phyloP scores from a whole-genome alignment of 345 rosid species.

The Erucastrum elatum region DNA sequence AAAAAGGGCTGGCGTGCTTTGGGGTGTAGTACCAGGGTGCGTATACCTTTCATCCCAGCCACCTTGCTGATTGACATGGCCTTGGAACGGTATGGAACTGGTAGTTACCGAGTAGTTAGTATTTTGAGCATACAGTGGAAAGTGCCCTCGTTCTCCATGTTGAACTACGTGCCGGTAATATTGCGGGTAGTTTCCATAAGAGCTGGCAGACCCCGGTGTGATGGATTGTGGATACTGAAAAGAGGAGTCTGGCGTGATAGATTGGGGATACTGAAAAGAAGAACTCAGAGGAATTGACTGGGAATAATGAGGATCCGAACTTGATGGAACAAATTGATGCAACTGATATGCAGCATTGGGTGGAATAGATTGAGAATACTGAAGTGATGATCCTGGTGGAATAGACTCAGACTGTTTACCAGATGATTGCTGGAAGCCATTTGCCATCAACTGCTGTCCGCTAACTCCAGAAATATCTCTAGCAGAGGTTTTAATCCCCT shows the following conservation, averaged over 20 bases:
- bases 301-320: constrained; percentile 35
- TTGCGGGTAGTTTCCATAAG: constrained; percentile 51
- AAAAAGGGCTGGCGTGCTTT: constrained; percentile 37
- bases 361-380: constrained; percentile 32
- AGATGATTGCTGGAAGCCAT: constrained; percentile 40
- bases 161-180: constrained; percentile 49
- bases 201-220: constrained; percentile 38
- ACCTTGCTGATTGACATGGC: constrained; percentile 46
- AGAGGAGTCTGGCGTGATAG: constrained; percentile 36
- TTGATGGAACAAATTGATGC: constrained; percentile 35
- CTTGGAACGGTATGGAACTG: constrained; percentile 44
- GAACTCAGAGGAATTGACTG: constrained; percentile 30
- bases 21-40: constrained; percentile 42
- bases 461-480: constrained; percentile 43
- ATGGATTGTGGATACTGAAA: constrained; percentile 43
- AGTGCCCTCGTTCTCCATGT: constrained; percentile 43
- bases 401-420: constrained; percentile 45
- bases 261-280: constrained; percentile 33
- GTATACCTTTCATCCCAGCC: constrained; percentile 43
- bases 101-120: constrained; percentile 44
- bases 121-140: constrained; percentile 45
- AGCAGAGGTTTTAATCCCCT: constrained; percentile 40
- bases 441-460: constrained; percentile 43
- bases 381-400: constrained; percentile 42
- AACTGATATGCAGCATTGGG: constrained; percentile 22